phyloP scores from a whole-genome alignment of 257 asterid species.

The Thymus quinquecostatus region DNA sequence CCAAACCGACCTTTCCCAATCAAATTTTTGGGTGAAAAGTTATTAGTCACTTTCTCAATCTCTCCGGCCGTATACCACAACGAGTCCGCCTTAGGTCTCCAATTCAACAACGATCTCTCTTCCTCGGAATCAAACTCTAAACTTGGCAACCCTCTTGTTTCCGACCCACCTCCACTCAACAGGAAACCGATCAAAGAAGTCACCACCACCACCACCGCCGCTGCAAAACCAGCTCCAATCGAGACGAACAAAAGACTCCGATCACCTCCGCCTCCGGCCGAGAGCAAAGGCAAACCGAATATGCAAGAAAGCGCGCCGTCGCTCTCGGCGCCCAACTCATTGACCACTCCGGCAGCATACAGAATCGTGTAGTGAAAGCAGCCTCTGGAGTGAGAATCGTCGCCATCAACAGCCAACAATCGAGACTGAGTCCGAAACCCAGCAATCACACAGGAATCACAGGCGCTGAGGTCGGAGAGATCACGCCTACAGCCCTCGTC shows the following conservation, averaged over 20 bases:
- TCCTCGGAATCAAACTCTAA: conserved; percentile 21
- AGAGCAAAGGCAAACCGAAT: conserved; percentile 52
- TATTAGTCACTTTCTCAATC: conserved; percentile 55
- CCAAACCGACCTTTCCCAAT: conserved; percentile 64
- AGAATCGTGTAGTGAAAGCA: conserved; percentile 57
- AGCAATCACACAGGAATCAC: conserved; percentile 59
- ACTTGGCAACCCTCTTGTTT: neutral
- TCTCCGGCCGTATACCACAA: conserved; percentile 42
- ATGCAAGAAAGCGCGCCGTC: conserved; percentile 57
- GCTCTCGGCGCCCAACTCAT: conserved; percentile 56
- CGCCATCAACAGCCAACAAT: conserved; percentile 44
- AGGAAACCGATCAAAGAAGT: conserved; percentile 33
- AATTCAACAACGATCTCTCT: conserved; percentile 36
- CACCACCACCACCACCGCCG: conserved; percentile 21
- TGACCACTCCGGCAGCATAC: conserved; percentile 64
- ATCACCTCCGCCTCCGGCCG: neutral
- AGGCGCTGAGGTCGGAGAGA: conserved; percentile 43
- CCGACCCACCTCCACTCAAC: conserved; percentile 15
- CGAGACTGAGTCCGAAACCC: conserved; percentile 54
- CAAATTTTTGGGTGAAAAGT: conserved; percentile 51
- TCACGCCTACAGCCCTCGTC: conserved; percentile 45
- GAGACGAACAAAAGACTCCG: conserved; percentile 35
- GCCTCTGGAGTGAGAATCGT: conserved; percentile 47
- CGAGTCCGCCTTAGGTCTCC: conserved; percentile 53
- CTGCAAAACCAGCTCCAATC: conserved; percentile 45